A percentile compares a stretch with the other conserved stretches of the same genome.
Evolutionary conservation across 345 rosid species (phyloP).

Genomic region (Syzygium jambos): DNA sequence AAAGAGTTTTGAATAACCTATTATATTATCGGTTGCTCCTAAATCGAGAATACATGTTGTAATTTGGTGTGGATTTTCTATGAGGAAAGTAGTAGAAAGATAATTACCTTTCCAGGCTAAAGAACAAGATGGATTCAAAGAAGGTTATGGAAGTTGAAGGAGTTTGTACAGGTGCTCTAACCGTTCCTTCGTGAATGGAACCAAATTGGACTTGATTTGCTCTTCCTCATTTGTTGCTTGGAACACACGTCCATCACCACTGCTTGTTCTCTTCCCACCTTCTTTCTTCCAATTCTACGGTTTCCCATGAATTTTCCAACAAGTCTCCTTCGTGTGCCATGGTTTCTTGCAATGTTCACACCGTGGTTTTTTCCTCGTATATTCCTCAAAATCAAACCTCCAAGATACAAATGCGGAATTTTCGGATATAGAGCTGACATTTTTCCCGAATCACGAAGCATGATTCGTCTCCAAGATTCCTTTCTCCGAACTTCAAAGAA

Average conservation of each 20-base stretch:
- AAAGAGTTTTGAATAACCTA: neutral
- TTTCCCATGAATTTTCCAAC: neutral
- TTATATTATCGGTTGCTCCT: neutral
- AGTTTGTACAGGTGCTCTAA: neutral
- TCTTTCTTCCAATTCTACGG: neutral
- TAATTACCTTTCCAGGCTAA: neutral
- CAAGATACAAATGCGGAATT: neutral
- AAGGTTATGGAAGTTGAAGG: neutral
- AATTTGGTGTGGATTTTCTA: neutral
- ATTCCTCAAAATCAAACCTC: neutral
- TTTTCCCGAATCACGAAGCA: neutral
- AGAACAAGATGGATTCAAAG: neutral
- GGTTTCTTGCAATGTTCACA: neutral
- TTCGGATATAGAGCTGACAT: neutral
- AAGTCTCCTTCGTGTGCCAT: neutral
- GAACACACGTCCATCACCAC: neutral
- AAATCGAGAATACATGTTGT: too few species aligned
- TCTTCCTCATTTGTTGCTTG: neutral
- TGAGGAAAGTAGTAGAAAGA: neutral
- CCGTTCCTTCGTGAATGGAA: neutral
- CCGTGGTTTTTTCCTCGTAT: neutral
- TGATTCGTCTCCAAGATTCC: neutral
- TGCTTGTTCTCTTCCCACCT: neutral
- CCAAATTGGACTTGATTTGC: neutral
- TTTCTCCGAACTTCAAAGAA: neutral